These are phyloP conservation scores for Dioscorea alata DNA, from an alignment of 106 monocot genomes.

Conservation along the genomic window DNA sequence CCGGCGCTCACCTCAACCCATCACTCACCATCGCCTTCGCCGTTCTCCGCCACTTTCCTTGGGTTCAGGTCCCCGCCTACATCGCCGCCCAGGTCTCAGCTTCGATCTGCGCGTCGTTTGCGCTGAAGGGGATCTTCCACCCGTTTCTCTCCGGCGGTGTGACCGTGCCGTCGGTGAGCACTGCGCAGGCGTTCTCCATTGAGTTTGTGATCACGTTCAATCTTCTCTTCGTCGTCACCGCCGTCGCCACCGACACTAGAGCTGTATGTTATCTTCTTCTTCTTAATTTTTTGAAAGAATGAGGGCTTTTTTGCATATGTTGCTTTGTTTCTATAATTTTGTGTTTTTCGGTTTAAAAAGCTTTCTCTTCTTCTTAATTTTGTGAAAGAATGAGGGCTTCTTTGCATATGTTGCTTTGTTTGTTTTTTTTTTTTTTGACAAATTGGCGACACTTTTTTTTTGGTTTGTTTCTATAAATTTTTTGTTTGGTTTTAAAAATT, in stretches of 20 bases:
- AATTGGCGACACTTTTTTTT: too few relatives aligned
- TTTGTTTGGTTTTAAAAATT: too few relatives aligned
- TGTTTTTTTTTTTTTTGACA: too few relatives aligned
- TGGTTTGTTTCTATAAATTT: too few relatives aligned
- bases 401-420: too few relatives aligned
- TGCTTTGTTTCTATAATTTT: not conserved
- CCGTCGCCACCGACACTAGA: conserved; percentile 72
- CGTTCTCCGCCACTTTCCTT: conserved; percentile 88
- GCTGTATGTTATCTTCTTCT: conserved; percentile 24
- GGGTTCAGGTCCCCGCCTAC: conserved; percentile 89
- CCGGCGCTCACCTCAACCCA: conserved; percentile 94
- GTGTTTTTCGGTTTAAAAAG: too few relatives aligned
- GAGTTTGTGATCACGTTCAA: conserved; percentile 86
- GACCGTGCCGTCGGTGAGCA: conserved; percentile 69
- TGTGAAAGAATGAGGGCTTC: too few relatives aligned
- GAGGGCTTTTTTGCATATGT: too few relatives aligned
- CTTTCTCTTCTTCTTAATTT: too few relatives aligned
- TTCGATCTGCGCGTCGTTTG: conserved; percentile 81
- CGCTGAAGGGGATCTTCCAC: conserved; percentile 69
- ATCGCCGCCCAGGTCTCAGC: conserved; percentile 71
- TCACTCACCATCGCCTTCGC: conserved; percentile 92
- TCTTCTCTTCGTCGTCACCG: conserved; percentile 84
- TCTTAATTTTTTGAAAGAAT: too few relatives aligned
- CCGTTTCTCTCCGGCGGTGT: conserved; percentile 91
- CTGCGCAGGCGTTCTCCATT: conserved; percentile 70